Evolutionary conservation across 495 filamentous ascomycete genomes (phyloP), one percentile per base, ranked within the genome.

Genomic region (Neurospora hispaniola): DNA sequence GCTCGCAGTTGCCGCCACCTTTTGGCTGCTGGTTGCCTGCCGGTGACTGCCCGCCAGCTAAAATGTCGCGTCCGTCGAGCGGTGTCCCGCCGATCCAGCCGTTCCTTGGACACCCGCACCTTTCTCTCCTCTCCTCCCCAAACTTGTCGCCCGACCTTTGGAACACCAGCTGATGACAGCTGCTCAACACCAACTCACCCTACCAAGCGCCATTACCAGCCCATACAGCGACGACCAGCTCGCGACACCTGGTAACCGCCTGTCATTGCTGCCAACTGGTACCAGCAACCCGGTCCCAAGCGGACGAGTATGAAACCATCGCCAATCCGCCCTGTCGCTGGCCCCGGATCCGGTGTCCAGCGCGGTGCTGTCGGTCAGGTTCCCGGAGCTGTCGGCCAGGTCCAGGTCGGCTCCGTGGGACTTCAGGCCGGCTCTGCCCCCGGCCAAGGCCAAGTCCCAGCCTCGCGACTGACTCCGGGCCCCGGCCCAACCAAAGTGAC

Each of bases 401-500:
- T 62, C 23, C 54, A 62, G 23, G 54, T 62, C 54, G 54, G 54
- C 54, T 31, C 54, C 54, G 54, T 31, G 16, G 54, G 54, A 62
- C 54, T 62, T 23, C 54, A 62, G 54, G 54, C 31, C 54, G 54
- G 54, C 12, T 5, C 54, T 27, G 20, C 23, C 27, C 38, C 46
- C 39, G 31, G 35, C 44, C 71, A 39, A 20, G 62, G 62, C 44
- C 27, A 72, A 42, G 71, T 62, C 54, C 44, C 39, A 70, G 79
- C 73, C 74, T 81, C 73, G 75, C 79, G 69, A 78, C 77, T 74
- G 70, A 78, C 54, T 54, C 75, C 71, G 74, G 82, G 82, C 70
- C 80, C 83, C 79, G 79, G 82, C 68, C 78, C 81, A 35, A 80
- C 71, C 78, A 84, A 84, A 77, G 79, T 85, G 75, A 79, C 81